Evolutionary conservation across 2,329 filamentous ascomycete species (phyloP).

Genomic region (Pseudogymnoascus sp.): DNA sequence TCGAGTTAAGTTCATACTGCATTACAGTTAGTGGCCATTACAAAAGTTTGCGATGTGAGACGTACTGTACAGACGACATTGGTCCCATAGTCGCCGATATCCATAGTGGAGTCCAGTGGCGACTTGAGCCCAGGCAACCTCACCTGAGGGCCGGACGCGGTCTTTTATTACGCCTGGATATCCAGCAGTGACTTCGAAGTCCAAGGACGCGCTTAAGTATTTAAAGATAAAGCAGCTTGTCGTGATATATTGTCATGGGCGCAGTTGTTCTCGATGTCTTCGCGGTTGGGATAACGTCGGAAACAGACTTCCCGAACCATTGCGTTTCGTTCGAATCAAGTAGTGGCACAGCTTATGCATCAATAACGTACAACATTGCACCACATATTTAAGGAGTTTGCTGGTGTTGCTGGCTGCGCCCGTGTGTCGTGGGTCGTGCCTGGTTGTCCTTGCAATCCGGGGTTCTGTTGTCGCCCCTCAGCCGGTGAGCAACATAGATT

Average conservation of each 20-base stretch:
- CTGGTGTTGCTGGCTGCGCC: background rate
- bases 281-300: background rate
- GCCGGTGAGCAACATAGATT: background rate
- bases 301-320: background rate
- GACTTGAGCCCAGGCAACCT: background rate
- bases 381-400: background rate
- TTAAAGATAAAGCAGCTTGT: background rate
- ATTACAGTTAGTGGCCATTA: background rate
- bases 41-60: conserved; percentile 9
- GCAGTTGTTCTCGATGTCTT: background rate
- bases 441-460: conserved; percentile 7
- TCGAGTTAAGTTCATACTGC: conserved; percentile 26
- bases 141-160: background rate
- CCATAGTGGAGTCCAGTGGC: conserved; percentile 22
- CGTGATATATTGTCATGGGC: background rate
- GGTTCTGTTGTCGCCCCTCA: conserved; percentile 1
- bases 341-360: background rate
- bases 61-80: conserved; percentile 29
- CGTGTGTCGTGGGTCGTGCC: background rate
- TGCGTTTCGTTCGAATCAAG: background rate
- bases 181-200: background rate
- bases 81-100: conserved; percentile 27
- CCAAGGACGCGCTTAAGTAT: background rate
- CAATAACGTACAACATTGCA: background rate
- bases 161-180: background rate